phyloP scores from a whole-genome alignment of 2,329 filamentous ascomycete genomes.

The Cytospora piceae region DNA sequence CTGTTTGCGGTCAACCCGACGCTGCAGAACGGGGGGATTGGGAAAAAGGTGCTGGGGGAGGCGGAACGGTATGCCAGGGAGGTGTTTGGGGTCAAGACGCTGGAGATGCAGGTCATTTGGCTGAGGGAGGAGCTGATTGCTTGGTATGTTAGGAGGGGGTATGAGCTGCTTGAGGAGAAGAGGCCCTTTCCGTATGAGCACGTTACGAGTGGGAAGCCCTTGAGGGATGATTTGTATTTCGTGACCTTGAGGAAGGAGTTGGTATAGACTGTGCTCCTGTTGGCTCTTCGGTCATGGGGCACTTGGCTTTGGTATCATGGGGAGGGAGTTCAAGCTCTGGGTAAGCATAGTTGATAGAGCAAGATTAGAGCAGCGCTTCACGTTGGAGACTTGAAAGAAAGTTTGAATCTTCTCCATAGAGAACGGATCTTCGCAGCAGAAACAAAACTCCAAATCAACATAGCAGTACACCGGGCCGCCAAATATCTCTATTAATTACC shows the following conservation, averaged over 20 bases:
- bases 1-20: conserved; percentile 52
- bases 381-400: no score
- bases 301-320: neutral
- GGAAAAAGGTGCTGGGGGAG: conserved; percentile 44
- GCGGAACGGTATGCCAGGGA: conserved; percentile 45
- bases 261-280: neutral
- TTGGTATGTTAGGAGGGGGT: conserved; percentile 52
- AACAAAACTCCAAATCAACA: no score
- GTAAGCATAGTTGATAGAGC: no score
- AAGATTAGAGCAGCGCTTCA: no score
- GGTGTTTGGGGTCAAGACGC: conserved; percentile 38
- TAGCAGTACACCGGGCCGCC: no score
- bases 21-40: conserved; percentile 49
- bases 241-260: conserved; percentile 45
- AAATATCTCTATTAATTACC: no score
- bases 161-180: conserved; percentile 42
- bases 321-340: neutral
- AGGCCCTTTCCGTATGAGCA: conserved; percentile 48
- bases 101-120: conserved; percentile 53
- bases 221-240: conserved; percentile 51
- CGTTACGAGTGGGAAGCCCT: conserved; percentile 41
- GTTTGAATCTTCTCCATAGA: no score
- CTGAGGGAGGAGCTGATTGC: conserved; percentile 47
- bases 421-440: no score
- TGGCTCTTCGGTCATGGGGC: conserved; percentile 25